Base-by-base conservation (phyloP, 345 rosid species). In the Citrus medica region DNA sequence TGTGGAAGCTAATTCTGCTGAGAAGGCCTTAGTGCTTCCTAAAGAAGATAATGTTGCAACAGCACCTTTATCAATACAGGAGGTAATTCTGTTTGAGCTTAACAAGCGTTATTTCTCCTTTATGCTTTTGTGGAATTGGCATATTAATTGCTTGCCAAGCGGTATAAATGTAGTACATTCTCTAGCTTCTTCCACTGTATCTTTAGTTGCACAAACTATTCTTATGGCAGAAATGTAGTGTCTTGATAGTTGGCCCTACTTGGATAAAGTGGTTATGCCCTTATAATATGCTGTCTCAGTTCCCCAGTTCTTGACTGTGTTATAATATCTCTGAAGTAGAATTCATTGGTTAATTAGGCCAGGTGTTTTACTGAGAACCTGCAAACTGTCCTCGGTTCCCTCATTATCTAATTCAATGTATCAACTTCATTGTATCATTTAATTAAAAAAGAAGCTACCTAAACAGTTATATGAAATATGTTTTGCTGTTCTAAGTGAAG, bases 11-110 rank as follows among this genome's bases (percentile, higher is more conserved):
- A 19, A 33, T 75, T 70, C 76, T 76, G 67, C 79, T 16, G 78
- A 79, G 24, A 78, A 75, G 67, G 56, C 74, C 42, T 28, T n/a
- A 6, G 4, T 73, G 40, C 82, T 59, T 67, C 71, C 83, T 64
- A 81, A 74, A 76, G 80, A 59, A 59, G 85, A 77, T 62, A 77
- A 68, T 25, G 60, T 65, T 71, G 78, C 63, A 69, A 78, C 63
- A 38, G 76, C 40, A 32, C 71, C 76, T 69, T 81, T 78, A 69
- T 69, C 84, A 32, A 64, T 56, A 74, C 78, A 83, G 27, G 84
- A 79, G 86, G 90, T 89, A 81, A 16, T 46, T 51, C 12, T 76
- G 30, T 30, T 69, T 28, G 1, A 21, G 59, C 71, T 46, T 40
- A 25, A 25, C 24, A 10, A n/a, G 37, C 30, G 46, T 76, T 67